Evolutionary conservation across 495 filamentous ascomycete species (phyloP), one percentile per base, ranked within the genome.

Genomic region (Xylaria venustula): DNA sequence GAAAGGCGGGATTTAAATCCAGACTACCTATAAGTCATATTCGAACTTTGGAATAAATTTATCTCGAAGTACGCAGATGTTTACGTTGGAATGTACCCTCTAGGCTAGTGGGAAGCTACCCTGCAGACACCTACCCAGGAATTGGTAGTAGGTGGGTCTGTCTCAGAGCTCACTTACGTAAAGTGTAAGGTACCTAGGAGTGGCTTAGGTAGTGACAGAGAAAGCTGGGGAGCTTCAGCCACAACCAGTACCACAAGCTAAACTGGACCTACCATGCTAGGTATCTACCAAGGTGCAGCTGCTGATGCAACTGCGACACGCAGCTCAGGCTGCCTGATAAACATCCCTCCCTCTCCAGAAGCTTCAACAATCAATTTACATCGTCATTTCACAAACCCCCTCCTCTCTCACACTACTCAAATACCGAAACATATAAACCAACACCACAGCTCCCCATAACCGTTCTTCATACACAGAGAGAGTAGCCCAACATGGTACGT

Each of bases 301-400:
- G 14, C 37, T 56, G 51, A 54, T 56, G 55, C 65, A 62, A 58
- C 44, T 51, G 68, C 70, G 74, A 77, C 75, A 69, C 75, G 75
- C 75, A 77, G 75, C 75, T 77, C 71, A 69, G 65, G 73, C 69
- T 77, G 75, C 75, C 75, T 72, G 67, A 67, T 55, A 55, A 64
- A 58, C 28, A 26, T 56, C 65, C 62, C 34, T 65, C 59, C 34
- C 44, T 9, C 58, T 58, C 66, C 23, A 44, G 44, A 54, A 67
- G 64, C 60, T 62, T 59, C 19, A 55, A 36, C 15, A 19, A 37
- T 15, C 25, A 51, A 20, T 20, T 22, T 3, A 37, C 48, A 37
- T 23, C 23, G 26, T 23, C 2, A 25, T 28, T 26, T n/a, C n/a
- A 55, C 17, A 28, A 48, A 9, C 53, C 11, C 23, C 5, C n/a